Evolutionary conservation across 768 basidiomycete genomes (phyloP).

Genomic region (Suillus ampliporus): DNA sequence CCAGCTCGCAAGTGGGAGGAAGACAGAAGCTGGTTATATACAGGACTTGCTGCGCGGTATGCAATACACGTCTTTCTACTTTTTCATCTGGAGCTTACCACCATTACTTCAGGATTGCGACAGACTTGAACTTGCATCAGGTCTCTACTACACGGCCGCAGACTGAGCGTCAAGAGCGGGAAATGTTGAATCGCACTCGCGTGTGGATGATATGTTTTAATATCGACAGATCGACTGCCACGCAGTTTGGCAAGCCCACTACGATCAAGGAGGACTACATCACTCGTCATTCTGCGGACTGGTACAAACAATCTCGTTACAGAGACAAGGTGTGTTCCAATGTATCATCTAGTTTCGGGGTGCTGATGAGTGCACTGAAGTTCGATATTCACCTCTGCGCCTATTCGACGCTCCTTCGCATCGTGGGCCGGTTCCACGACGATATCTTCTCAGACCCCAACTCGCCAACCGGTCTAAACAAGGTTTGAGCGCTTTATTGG

Average conservation of each 20-base stretch:
- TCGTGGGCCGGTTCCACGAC: constrained; percentile 77
- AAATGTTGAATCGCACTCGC: constrained; percentile 83
- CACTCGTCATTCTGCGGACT: constrained; percentile 71
- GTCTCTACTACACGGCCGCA: constrained; percentile 63
- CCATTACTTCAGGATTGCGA: constrained; percentile 65
- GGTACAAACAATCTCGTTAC: constrained; percentile 75
- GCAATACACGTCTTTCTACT: constrained; percentile 4
- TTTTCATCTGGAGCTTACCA: not conserved
- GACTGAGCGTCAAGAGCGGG: constrained; percentile 78
- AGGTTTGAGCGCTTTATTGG: constrained; percentile 43
- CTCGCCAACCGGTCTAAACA: constrained; percentile 72
- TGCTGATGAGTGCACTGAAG: constrained; percentile 38
- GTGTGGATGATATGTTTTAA: constrained; percentile 93
- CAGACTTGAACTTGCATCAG: constrained; percentile 86
- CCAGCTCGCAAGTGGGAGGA: constrained; percentile 89
- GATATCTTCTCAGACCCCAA: constrained; percentile 75
- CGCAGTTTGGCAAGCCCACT: constrained; percentile 88
- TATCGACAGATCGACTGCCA: constrained; percentile 85
- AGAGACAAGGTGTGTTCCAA: constrained; percentile 54
- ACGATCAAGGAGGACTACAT: constrained; percentile 87
- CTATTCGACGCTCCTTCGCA: constrained; percentile 70
- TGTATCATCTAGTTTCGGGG: not conserved
- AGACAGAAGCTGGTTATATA: constrained; percentile 88
- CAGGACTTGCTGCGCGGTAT: constrained; percentile 83
- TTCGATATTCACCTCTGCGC: constrained; percentile 80